phyloP scores from a whole-genome alignment of 805 yeast species.

The Pichia ethanolica region DNA sequence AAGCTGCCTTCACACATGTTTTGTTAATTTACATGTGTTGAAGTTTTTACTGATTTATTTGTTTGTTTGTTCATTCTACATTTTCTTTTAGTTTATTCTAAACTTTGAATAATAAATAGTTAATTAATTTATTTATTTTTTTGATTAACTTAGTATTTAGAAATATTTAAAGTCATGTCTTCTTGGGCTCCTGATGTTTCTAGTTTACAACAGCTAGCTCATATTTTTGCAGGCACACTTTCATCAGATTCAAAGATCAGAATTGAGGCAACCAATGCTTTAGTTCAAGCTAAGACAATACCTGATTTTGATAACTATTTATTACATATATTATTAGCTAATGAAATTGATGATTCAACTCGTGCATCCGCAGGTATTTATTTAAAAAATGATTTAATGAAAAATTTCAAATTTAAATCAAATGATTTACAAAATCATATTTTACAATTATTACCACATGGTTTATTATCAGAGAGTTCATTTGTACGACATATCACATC shows the following conservation, averaged over 20 bases:
- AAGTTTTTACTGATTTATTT: too few species aligned
- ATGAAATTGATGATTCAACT: conserved; percentile 41
- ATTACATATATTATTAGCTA: conserved; percentile 58
- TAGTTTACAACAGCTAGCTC: conserved; percentile 55
- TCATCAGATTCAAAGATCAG: conserved; percentile 51
- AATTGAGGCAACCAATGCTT: conserved; percentile 61
- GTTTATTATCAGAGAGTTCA: conserved; percentile 46
- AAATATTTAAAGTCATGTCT: conserved; percentile 25
- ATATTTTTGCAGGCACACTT: conserved; percentile 64
- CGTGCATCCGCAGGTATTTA: conserved; percentile 87
- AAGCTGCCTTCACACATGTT: too few species aligned
- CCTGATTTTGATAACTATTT: conserved; percentile 80
- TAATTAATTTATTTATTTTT: too few species aligned
- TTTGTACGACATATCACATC: conserved; percentile 85
- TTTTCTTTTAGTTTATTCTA: too few species aligned
- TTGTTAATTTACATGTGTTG: too few species aligned
- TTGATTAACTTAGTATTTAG: not conserved
- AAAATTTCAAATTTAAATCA: conserved; percentile 26
- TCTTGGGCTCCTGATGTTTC: conserved; percentile 64
- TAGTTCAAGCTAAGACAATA: conserved; percentile 59
- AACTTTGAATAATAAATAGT: too few species aligned
- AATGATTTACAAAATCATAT: conserved; percentile 28
- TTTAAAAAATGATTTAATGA: conserved; percentile 67
- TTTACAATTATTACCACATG: conserved; percentile 31
- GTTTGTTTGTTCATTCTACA: too few species aligned